Base-by-base conservation (phyloP, 2,329 filamentous ascomycete genomes). In the Helotiales sp. region DNA sequence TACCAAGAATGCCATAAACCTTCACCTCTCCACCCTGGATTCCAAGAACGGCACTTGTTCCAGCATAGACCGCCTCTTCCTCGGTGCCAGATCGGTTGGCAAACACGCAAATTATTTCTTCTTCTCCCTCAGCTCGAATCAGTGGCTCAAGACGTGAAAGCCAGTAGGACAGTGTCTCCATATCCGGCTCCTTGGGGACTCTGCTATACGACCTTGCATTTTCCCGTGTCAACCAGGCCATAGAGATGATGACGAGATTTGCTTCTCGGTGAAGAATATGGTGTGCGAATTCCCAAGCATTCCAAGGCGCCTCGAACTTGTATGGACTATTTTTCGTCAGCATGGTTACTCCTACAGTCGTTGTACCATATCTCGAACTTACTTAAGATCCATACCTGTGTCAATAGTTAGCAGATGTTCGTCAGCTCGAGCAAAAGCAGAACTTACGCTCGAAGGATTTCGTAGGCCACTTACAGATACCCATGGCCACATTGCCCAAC, bases 81-180 rank as follows among this genome's bases (percentile, higher is more conserved):
- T 93, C 90, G 1, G 75, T 77, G 0, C 90, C 90, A 29, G 80
- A 82, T 2, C 90, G 79, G 69, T 95, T 93, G 44, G 84, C 85
- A 62, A 92, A 81, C 0, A 93, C 78, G 0, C 93, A 77, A 34
- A 90, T 83, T 17, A 88, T 79, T 56, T 90, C 87, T 0, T 83
- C 79, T 0, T 77, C 66, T 0, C 60, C 74, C 1, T 84, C 77
- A 0, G 74, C 68, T 9, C 79, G 75, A 29, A 87, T 83, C 0
- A 88, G 54, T 0, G 90, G 90, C 55, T 88, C 85, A 3, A 93
- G 77, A 0, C 90, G 80, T 17, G 83, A 81, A 0, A 91, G 76
- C 90, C 90, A 93, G 66, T 93, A 93, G 0, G 83, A 81, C 8
- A 93, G 69, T 0, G 89, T 91, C 24, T 90, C 84, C 73, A 89